A percentile compares a stretch with the other conserved stretches of the same genome.
Evolutionary conservation across 1,284 basidiomycete genomes (phyloP).

Genomic region (Cerrena zonata): DNA sequence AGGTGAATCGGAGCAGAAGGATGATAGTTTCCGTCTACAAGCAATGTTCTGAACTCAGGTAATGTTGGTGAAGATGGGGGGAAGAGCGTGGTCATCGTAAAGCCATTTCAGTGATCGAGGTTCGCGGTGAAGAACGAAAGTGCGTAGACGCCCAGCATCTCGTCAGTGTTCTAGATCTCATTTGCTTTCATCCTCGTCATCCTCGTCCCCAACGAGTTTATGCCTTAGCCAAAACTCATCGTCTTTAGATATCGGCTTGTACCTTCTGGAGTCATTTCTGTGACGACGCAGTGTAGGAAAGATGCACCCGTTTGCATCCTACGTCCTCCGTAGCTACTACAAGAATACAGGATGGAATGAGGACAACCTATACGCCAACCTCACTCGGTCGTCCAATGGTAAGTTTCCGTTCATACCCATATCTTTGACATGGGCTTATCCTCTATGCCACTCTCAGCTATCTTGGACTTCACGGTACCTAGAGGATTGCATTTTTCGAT

Average conservation of each 20-base stretch:
- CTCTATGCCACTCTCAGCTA: constrained; percentile 42
- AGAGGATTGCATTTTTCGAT: constrained; percentile 75
- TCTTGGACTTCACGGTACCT: constrained; percentile 81
- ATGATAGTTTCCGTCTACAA: constrained; percentile 32
- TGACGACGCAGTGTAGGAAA: too few species aligned
- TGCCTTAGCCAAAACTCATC: too few species aligned
- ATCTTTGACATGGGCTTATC: constrained; percentile 9
- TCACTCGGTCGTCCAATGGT: constrained; percentile 87
- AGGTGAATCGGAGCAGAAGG: constrained; percentile 36
- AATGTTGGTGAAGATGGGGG: constrained; percentile 21
- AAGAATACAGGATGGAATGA: constrained; percentile 91
- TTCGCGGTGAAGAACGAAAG: too few species aligned
- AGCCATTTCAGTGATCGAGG: background rate
- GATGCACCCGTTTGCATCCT: constrained; percentile 83
- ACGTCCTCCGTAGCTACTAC: constrained; percentile 86
- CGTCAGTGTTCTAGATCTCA: too few species aligned
- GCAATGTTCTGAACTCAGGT: constrained; percentile 28
- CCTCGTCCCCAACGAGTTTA: too few species aligned
- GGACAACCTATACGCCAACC: constrained; percentile 86
- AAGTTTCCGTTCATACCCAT: constrained; percentile 26
- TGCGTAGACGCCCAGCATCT: background rate
- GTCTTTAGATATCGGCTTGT: too few species aligned
- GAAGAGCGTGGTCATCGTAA: constrained; percentile 24
- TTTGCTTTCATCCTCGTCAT: too few species aligned
- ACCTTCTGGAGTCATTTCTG: too few species aligned